Evolutionary conservation across 225 moss, liverwort and hornwort species (phyloP).

Genomic region (Neckera pumila): DNA sequence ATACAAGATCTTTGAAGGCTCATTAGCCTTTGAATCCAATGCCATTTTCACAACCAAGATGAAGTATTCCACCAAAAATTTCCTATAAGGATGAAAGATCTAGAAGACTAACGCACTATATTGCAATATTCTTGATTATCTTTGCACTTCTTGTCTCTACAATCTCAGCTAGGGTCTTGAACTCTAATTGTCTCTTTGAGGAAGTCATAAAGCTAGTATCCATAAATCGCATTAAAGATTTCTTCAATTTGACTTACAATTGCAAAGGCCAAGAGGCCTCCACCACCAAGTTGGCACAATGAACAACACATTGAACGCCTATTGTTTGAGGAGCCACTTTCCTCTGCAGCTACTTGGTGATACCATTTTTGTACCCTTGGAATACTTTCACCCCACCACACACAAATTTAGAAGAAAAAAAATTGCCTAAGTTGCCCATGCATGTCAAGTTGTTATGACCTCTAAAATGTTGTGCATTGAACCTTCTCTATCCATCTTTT

Average conservation of each 20-base stretch:
- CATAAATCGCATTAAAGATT: background rate
- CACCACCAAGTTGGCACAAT: accelerated
- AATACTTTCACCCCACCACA: too few species aligned
- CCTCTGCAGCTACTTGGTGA: background rate
- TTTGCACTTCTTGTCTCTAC: too few species aligned
- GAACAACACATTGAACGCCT: background rate
- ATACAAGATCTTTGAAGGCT: background rate
- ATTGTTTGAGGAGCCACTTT: background rate
- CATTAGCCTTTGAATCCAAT: background rate
- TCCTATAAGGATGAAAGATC: too few species aligned
- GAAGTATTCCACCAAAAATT: too few species aligned
- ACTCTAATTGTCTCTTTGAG: background rate
- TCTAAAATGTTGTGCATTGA: accelerated
- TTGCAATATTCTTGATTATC: too few species aligned
- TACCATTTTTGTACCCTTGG: too few species aligned
- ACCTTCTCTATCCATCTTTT: too few species aligned
- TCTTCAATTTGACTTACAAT: too few species aligned
- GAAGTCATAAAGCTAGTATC: background rate
- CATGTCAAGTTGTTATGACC: background rate
- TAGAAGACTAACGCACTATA: too few species aligned
- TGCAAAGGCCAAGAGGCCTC: accelerated
- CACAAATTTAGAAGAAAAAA: background rate
- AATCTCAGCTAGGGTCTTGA: too few species aligned
- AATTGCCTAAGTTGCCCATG: accelerated
- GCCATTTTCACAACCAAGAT: too few species aligned